Percentiles rank a stretch among this genome's conserved stretches.
Conservation (phyloP, 441 rosid species). For the Eruca vesicaria region DNA sequence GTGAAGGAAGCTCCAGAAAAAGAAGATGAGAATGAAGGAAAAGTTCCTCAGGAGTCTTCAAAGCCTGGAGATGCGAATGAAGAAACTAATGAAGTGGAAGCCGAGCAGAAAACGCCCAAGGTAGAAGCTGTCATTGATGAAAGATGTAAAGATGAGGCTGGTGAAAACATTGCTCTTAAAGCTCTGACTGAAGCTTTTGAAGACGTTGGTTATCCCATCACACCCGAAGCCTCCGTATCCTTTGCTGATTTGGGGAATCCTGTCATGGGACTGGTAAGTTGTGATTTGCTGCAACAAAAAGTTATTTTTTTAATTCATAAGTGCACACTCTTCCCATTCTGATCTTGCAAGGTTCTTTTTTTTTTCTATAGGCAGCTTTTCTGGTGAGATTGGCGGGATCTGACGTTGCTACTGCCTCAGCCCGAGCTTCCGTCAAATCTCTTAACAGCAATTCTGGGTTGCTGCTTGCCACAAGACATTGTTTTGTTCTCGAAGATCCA, state of each 20-base stretch:
- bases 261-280: conserved; percentile 94
- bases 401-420: conserved; percentile 72
- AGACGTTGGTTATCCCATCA: conserved; percentile 65
- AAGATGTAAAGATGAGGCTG: conserved; percentile 38
- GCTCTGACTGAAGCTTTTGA: conserved; percentile 91
- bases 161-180: conserved; percentile 62
- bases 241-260: conserved; percentile 97
- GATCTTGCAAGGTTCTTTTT: conserved; percentile 16
- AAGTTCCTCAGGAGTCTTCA: conserved; percentile 37
- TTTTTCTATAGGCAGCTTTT: conserved; percentile 67
- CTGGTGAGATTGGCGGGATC: conserved; percentile 66
- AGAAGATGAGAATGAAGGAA: conserved; percentile 51
- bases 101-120: conserved; percentile 41
- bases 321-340: conserved; percentile 1
- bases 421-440: conserved; percentile 66
- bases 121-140: conserved; percentile 41
- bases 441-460: conserved; percentile 53
- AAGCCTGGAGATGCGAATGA: conserved; percentile 43
- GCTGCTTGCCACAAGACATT: conserved; percentile 82
- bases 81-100: conserved; percentile 36
- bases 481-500: conserved; percentile 90
- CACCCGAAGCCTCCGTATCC: conserved; percentile 64
- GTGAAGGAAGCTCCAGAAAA: conserved; percentile 54
- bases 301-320: neutral
- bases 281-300: neutral